phyloP scores from a whole-genome alignment of 805 yeast species.

The Dipodascus geniculatus region DNA sequence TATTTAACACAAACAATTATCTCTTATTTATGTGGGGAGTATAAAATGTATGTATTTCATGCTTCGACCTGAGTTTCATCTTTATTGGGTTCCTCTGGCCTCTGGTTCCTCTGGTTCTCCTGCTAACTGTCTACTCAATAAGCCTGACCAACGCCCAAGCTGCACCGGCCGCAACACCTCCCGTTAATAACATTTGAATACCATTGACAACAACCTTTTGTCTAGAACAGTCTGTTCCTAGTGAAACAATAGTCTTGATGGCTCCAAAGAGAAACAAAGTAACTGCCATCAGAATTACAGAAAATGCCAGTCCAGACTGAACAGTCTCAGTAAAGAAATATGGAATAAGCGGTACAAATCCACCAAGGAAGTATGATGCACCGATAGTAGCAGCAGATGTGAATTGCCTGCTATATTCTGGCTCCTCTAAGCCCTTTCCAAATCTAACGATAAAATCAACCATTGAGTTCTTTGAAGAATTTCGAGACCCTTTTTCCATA shows the following conservation, averaged over 20 bases:
- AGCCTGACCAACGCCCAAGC: constrained; percentile 87
- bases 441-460: constrained; percentile 78
- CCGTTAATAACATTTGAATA: constrained; percentile 82
- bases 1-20: too few relatives aligned
- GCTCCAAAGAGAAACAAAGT: constrained; percentile 84
- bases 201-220: constrained; percentile 51
- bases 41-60: too few relatives aligned
- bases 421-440: constrained; percentile 91
- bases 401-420: constrained; percentile 82
- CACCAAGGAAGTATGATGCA: constrained; percentile 78
- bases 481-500: constrained; percentile 41
- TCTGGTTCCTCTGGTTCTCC: too few relatives aligned
- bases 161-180: constrained; percentile 95
- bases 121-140: constrained; percentile 38
- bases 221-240: constrained; percentile 63
- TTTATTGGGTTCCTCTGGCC: too few relatives aligned
- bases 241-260: constrained; percentile 70
- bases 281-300: constrained; percentile 70
- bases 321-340: constrained; percentile 77
- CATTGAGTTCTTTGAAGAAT: constrained; percentile 53
- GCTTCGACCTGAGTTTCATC: too few relatives aligned
- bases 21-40: too few relatives aligned
- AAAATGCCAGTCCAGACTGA: constrained; percentile 59
- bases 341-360: constrained; percentile 82
- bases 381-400: constrained; percentile 88